A percentile compares a stretch with the other conserved stretches of the same genome.
phyloP scores from a whole-genome alignment of 1,139 yeast species.

The Diutina pseudorugosa region DNA sequence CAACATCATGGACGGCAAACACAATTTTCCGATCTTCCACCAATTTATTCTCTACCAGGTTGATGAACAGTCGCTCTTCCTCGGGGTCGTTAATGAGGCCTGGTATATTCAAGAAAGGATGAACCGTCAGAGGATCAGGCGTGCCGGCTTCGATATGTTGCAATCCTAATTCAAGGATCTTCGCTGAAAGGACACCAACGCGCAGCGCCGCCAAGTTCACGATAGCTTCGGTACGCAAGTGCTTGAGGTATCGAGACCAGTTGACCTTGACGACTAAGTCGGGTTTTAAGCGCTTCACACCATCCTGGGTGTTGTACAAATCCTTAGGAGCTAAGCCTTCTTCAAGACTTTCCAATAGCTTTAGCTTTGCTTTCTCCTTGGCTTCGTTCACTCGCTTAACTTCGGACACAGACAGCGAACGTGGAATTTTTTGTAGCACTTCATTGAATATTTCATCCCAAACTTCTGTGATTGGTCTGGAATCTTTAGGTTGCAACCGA shows the following conservation, averaged over 20 bases:
- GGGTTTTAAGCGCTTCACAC: slow-evolving; percentile 32
- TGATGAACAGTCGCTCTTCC: slow-evolving; percentile 18
- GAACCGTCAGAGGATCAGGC: slow-evolving; percentile 20
- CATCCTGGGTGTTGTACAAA: slow-evolving; percentile 19
- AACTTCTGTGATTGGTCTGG: slow-evolving; percentile 39
- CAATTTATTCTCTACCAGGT: slow-evolving; percentile 21
- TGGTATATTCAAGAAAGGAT: slow-evolving; percentile 19
- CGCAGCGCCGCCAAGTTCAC: slow-evolving; percentile 53
- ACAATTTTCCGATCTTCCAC: slow-evolving; percentile 29
- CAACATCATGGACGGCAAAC: slow-evolving; percentile 44
- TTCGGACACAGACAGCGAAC: slow-evolving; percentile 41
- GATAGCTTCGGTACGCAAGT: slow-evolving; percentile 53
- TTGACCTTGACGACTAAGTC: slow-evolving; percentile 49
- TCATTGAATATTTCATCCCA: slow-evolving; percentile 45
- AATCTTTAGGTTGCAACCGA: slow-evolving; percentile 29
- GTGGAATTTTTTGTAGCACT: slow-evolving; percentile 37
- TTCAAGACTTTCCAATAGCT: slow-evolving; percentile 21
- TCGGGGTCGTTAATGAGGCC: slow-evolving; percentile 32
- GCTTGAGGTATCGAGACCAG: slow-evolving; percentile 54
- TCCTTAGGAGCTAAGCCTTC: slow-evolving; percentile 16
- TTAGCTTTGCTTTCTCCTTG: slow-evolving; percentile 43
- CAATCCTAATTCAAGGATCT: slow-evolving; percentile 51
- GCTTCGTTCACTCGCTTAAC: slow-evolving; percentile 56
- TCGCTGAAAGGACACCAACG: slow-evolving; percentile 58
- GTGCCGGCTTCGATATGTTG: slow-evolving; percentile 44